Evolutionary conservation across 2,329 filamentous ascomycete genomes (phyloP), one percentile per base, ranked within the genome.

Genomic region (Penicillium glabrum): DNA sequence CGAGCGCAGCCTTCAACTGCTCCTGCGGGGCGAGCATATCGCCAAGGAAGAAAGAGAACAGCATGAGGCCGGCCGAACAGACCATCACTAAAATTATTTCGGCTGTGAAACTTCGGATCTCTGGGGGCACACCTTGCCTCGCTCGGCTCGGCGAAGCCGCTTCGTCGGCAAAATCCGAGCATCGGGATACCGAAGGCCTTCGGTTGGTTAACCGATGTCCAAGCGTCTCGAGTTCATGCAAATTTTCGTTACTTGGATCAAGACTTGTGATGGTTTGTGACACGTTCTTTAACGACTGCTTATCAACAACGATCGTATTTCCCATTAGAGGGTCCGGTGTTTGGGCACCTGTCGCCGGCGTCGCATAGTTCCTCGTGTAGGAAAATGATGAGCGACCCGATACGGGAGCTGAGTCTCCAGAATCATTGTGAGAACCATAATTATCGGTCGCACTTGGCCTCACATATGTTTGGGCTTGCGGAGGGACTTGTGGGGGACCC

Each of bases 21-120:
- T 72, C 60, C 61, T 79, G 77, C 16, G 72, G 71, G 0, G 76
- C 73, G 19, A 71, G 72, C 57, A 78, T 72, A 54, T 79, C 72
- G 1, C 77, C 77, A 19, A 77, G 64, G 5, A 76, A 67, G 54
- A 78, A 73, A 2, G 75, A 70, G 58, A 78, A 79, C 11, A 79
- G 69, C 58, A 79, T 68, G 44, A 79, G 70, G 1, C 77, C 76
- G 13, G 72, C 73, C 3, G 75, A 77, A 61, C 77, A 79, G 39
- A 78, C 73, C 11, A 72, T 67, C 6, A 80, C 67, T 46, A 79
- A 71, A 23, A 78, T 59, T 27, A 78, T 60, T 51, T 79, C 77
- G 0, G 74, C 69, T 1, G 72, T 67, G 3, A 79, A 68, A 52
- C 68, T 79, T 23, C 67, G 61, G 7, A 79, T 61, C 58, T 79